phyloP scores from a whole-genome alignment of 306 rosid genomes.

The Castanea mollissima region DNA sequence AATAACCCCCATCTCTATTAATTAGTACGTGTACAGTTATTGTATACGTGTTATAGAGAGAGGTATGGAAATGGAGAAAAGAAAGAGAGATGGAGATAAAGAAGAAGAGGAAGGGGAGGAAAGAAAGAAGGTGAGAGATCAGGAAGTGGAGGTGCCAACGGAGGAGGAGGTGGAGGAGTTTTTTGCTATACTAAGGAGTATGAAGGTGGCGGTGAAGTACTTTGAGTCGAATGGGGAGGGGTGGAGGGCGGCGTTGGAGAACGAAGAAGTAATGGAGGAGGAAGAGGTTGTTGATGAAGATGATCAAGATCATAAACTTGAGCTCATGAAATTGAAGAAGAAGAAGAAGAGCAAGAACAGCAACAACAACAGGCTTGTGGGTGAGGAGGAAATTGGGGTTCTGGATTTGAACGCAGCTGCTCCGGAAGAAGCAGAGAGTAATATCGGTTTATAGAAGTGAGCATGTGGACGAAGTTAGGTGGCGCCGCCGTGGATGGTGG shows the following conservation, averaged over 20 bases:
- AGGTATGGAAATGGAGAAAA: constrained; percentile 40
- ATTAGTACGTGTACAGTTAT: no score
- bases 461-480: neutral
- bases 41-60: neutral
- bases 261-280: constrained; percentile 1
- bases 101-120: neutral
- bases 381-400: neutral
- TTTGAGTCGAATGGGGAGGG: constrained; percentile 36
- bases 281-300: neutral
- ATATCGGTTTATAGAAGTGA: neutral
- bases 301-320: neutral
- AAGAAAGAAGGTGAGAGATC: constrained; percentile 5
- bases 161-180: constrained; percentile 83
- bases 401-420: constrained; percentile 56
- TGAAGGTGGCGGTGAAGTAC: constrained; percentile 65
- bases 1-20: no score
- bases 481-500: neutral
- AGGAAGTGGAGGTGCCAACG: constrained; percentile 28
- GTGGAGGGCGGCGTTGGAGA: constrained; percentile 31
- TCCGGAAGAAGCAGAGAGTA: constrained; percentile 37
- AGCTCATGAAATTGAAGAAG: neutral
- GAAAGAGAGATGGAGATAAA: constrained; percentile 22
- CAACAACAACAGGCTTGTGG: neutral
- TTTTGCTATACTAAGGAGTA: constrained; percentile 65
- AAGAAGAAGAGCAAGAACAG: neutral